A percentile compares a stretch with the other conserved stretches of the same genome.
These are phyloP conservation scores for Infundibulicybe gibba DNA, from an alignment of 768 basidiomycete species.

Conservation along the genomic window DNA sequence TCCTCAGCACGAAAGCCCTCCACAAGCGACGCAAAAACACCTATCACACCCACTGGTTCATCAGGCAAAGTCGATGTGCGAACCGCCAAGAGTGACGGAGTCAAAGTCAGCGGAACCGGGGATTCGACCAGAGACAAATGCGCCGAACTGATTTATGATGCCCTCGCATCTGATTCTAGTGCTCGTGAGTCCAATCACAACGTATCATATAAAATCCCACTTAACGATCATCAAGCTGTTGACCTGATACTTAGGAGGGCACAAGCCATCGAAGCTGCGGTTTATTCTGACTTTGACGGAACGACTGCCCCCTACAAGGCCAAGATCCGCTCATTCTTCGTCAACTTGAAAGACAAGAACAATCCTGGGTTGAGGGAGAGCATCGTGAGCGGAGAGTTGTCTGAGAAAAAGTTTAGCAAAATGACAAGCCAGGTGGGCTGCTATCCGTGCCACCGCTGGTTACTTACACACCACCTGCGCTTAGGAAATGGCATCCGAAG, in stretches of 20 bases:
- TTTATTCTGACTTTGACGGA: slow-evolving; percentile 42
- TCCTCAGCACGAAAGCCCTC: slow-evolving; percentile 1
- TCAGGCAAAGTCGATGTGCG: slow-evolving; percentile 37
- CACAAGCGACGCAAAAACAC: slow-evolving; percentile 32
- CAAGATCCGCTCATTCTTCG: slow-evolving; percentile 85
- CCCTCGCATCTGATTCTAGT: slow-evolving; percentile 79
- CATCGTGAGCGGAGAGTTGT: slow-evolving; percentile 79
- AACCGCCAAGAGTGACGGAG: slow-evolving; percentile 67
- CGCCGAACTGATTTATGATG: slow-evolving; percentile 87
- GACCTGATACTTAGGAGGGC: slow-evolving; percentile 69
- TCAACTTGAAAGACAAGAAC: slow-evolving; percentile 94
- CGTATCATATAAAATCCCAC: not conserved
- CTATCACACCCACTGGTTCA: slow-evolving; percentile 30
- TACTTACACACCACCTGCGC: not conserved
- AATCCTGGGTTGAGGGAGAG: slow-evolving; percentile 85
- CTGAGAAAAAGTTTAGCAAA: slow-evolving; percentile 62
- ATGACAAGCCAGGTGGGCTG: slow-evolving; percentile 77
- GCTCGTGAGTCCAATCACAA: slow-evolving; percentile 62
- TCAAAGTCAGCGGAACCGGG: slow-evolving; percentile 48
- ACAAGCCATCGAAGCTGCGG: slow-evolving; percentile 66
- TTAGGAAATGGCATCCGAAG: slow-evolving; percentile 96
- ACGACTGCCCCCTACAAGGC: slow-evolving; percentile 55
- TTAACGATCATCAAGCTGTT: slow-evolving; percentile 41
- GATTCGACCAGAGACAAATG: slow-evolving; percentile 86
- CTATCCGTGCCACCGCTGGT: not conserved